Percentiles rank a stretch among this genome's conserved stretches.
Evolutionary conservation across 495 filamentous ascomycete species (phyloP).

Genomic region (Chaetomium fimeti): DNA sequence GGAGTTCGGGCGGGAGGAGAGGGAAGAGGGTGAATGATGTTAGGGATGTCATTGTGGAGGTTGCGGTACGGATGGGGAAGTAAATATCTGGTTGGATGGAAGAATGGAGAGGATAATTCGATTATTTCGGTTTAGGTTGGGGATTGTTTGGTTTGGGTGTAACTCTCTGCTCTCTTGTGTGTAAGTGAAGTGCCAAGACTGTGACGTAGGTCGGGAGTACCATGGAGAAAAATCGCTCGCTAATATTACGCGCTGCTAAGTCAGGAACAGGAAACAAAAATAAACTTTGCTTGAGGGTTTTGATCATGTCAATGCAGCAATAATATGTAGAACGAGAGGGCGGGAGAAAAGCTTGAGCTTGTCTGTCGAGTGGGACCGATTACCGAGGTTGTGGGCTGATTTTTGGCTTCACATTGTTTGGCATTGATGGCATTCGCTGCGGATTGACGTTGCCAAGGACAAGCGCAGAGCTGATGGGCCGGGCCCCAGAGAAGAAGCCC

Average conservation of each 20-base stretch:
- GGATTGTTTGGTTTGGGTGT: neutral
- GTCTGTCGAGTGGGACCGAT: conserved; percentile 10
- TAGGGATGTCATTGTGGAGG: conserved; percentile 35
- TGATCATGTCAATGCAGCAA: neutral
- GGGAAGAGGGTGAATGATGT: conserved; percentile 14
- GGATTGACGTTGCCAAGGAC: neutral
- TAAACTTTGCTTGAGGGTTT: neutral
- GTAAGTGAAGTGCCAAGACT: conserved; percentile 11
- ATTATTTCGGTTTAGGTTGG: neutral
- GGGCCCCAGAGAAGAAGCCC: neutral
- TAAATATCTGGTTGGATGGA: conserved; percentile 36
- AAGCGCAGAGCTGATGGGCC: neutral
- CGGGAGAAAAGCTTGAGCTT: conserved; percentile 2
- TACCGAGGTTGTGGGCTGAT: conserved; percentile 11
- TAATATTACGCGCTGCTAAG: neutral
- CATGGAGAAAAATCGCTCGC: neutral
- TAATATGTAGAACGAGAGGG: neutral
- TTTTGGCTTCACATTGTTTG: neutral
- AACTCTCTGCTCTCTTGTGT: neutral
- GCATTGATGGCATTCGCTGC: neutral
- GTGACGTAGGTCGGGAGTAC: neutral
- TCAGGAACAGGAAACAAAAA: neutral
- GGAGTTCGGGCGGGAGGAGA: conserved; percentile 33
- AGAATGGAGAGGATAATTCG: neutral
- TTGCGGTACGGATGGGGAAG: conserved; percentile 35